Percentiles rank a stretch among this genome's conserved stretches.
These are phyloP conservation scores for Lipomyces oligophaga DNA, from an alignment of 805 yeast species.

Conservation along the genomic window DNA sequence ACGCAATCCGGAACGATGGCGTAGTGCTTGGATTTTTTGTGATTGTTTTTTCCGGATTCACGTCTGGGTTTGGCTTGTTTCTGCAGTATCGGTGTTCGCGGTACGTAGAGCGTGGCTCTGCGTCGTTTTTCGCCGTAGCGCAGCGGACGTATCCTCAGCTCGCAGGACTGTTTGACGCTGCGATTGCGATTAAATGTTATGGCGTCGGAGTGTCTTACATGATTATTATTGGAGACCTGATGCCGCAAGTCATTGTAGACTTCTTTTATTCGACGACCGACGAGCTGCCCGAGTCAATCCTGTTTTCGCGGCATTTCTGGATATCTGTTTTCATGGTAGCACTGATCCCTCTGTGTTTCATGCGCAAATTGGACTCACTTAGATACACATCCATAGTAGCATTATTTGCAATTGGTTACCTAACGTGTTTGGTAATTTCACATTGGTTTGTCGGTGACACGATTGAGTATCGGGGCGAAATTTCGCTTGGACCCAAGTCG, in stretches of 20 bases:
- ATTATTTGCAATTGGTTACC: constrained; percentile 71
- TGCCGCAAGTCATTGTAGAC: constrained; percentile 50
- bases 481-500: constrained; percentile 49
- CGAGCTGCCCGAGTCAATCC: constrained; percentile 4
- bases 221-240: constrained; percentile 68
- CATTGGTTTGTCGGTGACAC: constrained; percentile 64
- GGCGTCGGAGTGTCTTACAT: constrained; percentile 75
- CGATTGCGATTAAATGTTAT: constrained; percentile 72
- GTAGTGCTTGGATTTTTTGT: constrained; percentile 52
- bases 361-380: constrained; percentile 73
- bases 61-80: constrained; percentile 65
- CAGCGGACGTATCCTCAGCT: constrained; percentile 65
- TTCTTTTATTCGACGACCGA: constrained; percentile 22
- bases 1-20: constrained; percentile 63
- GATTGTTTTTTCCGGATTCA: constrained; percentile 55
- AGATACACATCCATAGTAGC: constrained; percentile 84
- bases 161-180: constrained; percentile 63
- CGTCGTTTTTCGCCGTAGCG: constrained; percentile 67
- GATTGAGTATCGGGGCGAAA: constrained; percentile 47
- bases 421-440: constrained; percentile 66
- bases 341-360: constrained; percentile 61
- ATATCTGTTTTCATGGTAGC: constrained; percentile 47
- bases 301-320: constrained; percentile 44
- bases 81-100: constrained; percentile 57
- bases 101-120: constrained; percentile 54